Evolutionary conservation across 352 stramenopile genomes (phyloP).

Genomic region (Phytophthora crassamura): DNA sequence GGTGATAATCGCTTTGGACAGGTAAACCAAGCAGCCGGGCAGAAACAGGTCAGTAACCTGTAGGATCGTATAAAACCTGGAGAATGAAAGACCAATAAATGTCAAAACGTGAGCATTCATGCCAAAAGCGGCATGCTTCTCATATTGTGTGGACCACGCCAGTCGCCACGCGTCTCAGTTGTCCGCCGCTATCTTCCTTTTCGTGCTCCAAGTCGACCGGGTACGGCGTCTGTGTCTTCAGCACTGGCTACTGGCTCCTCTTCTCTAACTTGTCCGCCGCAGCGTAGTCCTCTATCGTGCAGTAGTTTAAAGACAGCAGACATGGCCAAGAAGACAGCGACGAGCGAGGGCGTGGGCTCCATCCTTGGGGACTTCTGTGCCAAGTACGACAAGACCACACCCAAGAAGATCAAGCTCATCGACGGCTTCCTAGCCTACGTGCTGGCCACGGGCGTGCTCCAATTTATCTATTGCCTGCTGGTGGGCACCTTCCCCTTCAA

Average conservation of each 20-base stretch:
- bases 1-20: neutral
- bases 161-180: no score
- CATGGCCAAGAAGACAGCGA: conserved; percentile 43
- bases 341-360: conserved; percentile 45
- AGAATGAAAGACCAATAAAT: no score
- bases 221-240: neutral
- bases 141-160: no score
- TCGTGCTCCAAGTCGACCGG: no score
- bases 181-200: no score
- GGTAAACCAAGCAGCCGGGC: neutral
- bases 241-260: no score
- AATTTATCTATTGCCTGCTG: conserved; percentile 93
- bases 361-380: conserved; percentile 72
- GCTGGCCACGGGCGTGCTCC: conserved; percentile 84
- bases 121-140: no score
- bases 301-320: conserved; percentile 2
- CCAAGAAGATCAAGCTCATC: conserved; percentile 91
- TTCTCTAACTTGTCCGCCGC: neutral
- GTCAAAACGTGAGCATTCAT: no score
- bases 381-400: conserved; percentile 87
- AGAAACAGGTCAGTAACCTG: no score
- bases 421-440: conserved; percentile 92
- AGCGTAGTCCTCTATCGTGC: conserved; percentile 19
- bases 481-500: conserved; percentile 94
- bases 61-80: no score